Base-by-base conservation (phyloP, 2,329 filamentous ascomycete species). In the Fusarium chuoi region DNA sequence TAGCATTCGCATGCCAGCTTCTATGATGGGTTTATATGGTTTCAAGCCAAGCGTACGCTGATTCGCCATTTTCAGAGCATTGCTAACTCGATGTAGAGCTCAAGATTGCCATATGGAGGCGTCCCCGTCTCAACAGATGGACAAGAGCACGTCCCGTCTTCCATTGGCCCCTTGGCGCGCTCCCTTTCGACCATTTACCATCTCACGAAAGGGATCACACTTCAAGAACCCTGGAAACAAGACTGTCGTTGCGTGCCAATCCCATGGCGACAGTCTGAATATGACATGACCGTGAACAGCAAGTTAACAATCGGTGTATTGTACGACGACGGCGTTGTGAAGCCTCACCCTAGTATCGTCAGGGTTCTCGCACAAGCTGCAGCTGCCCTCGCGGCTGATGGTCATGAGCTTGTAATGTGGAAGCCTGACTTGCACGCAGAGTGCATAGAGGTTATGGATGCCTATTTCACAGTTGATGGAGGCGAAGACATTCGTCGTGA, bases 141-240 rank as follows among this genome's bases (percentile, higher is more conserved):
- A 6, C 90, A 92, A 75, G 88, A 91, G 63, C 89, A 92, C 78
- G 87, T 92, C 0, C 89, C 89, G 4, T 92, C 90, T 0, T 85
- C 89, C 0, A 81, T 91, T n/a, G 90, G 90, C 0, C 90, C 90
- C 3, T 84, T 92, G 82, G 83, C 87, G 11, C 83, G 89, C 18
- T 74, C 63, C 2, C 65, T 80, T 2, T 65, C 70, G 0, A 88
- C 89, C 0, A 80, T 92, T 5, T 81, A 82, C 13, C 80, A 84
- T 4, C 82, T 85, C 15, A 90, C 85, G 72, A 86, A 83, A 70
- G 82, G 84, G 1, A 73, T 91, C 2, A 82, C 87, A 14, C 78
- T 84, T 11, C 78, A 83, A 11, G 79, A 83, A 51, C 88, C 89
- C 0, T 91, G 89, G 89, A 78, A 84, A 1, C 70, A 83, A 3